Conservation (phyloP, 192 early-diverging fungal species). For the Coemansia sp. region DNA sequence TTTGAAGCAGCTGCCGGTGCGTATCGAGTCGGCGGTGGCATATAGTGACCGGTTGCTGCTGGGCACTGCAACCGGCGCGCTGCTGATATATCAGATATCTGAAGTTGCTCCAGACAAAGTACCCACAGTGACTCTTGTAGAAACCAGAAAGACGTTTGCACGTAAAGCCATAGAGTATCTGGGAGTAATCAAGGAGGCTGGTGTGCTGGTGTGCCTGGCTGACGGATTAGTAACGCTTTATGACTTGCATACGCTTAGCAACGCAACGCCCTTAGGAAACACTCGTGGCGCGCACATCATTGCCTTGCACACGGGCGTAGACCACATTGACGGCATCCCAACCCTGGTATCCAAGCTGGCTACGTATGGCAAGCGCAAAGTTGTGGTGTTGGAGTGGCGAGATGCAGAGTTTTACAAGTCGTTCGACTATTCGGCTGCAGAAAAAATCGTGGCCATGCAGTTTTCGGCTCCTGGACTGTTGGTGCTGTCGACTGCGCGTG, state of each 20-base stretch:
- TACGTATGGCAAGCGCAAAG: slow-evolving; percentile 66
- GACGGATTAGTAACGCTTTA: slow-evolving; percentile 72
- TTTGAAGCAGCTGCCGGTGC: slow-evolving; percentile 66
- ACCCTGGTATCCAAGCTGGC: slow-evolving; percentile 70
- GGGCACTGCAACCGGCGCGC: slow-evolving; percentile 65
- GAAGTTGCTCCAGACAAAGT: slow-evolving; percentile 21
- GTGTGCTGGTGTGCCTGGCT: slow-evolving; percentile 66
- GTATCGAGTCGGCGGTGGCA: slow-evolving; percentile 70
- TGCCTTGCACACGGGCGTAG: slow-evolving; percentile 69
- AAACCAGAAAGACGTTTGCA: slow-evolving; percentile 69
- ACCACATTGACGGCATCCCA: slow-evolving; percentile 64
- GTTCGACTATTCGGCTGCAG: slow-evolving; percentile 70
- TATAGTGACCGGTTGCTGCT: slow-evolving; percentile 69
- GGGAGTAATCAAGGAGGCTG: slow-evolving; percentile 72
- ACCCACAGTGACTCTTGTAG: slow-evolving; percentile 55
- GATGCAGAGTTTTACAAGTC: slow-evolving; percentile 68
- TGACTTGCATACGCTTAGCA: slow-evolving; percentile 69
- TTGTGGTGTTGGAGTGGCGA: slow-evolving; percentile 73
- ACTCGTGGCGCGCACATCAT: slow-evolving; percentile 76
- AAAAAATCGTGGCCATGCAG: slow-evolving; percentile 69
- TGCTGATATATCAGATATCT: slow-evolving; percentile 65
- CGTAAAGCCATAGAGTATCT: slow-evolving; percentile 70
- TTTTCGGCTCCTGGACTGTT: slow-evolving; percentile 73
- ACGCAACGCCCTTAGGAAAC: slow-evolving; percentile 63
- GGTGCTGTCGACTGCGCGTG: slow-evolving; percentile 41